Conservation (phyloP, 148 eudicot genomes). For the Camellia japonica region DNA sequence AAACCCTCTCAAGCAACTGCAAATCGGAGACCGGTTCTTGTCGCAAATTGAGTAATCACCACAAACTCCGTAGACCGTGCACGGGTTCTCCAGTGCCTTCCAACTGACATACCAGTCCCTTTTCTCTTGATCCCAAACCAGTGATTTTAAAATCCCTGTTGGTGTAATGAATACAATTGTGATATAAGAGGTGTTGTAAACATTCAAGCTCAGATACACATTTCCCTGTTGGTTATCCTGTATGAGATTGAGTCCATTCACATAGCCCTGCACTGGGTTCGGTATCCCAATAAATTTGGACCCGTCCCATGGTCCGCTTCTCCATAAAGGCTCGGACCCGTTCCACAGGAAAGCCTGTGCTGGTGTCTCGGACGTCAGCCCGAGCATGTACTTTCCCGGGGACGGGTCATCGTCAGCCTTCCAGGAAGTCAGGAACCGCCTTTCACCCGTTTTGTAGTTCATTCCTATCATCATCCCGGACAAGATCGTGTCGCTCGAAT, state of each 20-base stretch:
- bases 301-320: conserved; percentile 21
- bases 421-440: conserved; percentile 11
- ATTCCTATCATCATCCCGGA: conserved; percentile 15
- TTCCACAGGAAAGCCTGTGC: conserved; percentile 16
- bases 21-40: background rate
- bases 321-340: conserved; percentile 2
- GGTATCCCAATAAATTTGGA: conserved; percentile 7
- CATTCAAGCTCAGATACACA: background rate
- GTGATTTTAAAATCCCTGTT: background rate
- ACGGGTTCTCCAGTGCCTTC: background rate
- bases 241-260: background rate
- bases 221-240: background rate
- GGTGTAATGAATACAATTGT: background rate
- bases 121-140: no score
- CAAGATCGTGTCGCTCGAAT: conserved; percentile 13
- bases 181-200: background rate
- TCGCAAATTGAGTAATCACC: conserved; percentile 4
- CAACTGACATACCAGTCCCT: no score
- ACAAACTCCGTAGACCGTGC: background rate
- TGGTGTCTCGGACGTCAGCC: background rate
- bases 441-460: conserved; percentile 3
- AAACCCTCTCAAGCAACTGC: no score
- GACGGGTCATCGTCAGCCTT: conserved; percentile 4
- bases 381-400: background rate
- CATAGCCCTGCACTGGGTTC: background rate